A percentile compares a stretch with the other conserved stretches of the same genome.
phyloP scores from a whole-genome alignment of 1,284 basidiomycete species.

The Macrocystidia cucumis region DNA sequence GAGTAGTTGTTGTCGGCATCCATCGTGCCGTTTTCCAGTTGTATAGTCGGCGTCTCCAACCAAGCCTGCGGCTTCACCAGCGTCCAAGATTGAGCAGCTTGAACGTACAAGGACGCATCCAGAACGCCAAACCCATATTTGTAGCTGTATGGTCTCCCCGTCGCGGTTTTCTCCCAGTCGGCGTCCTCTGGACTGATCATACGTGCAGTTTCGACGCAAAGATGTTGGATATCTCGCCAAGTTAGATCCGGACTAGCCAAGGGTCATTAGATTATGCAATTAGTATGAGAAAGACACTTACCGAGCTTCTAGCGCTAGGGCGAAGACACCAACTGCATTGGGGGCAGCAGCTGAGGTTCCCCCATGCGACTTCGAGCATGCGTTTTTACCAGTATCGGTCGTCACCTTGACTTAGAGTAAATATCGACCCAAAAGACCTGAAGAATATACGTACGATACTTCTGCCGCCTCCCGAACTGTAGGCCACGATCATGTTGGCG shows the following conservation, averaged over 20 bases:
- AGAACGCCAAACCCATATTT: conserved; percentile 95
- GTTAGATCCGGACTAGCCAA: conserved; percentile 75
- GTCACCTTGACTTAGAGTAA: conserved; percentile 61
- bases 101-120: conserved; percentile 81
- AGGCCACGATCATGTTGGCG: conserved; percentile 94
- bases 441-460: conserved; percentile 65
- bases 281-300: conserved; percentile 24
- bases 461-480: conserved; percentile 91
- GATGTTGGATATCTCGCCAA: conserved; percentile 96
- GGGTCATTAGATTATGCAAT: neutral
- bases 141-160: conserved; percentile 85
- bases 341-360: conserved; percentile 99
- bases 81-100: conserved; percentile 76
- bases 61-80: conserved; percentile 94
- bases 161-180: conserved; percentile 87
- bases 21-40: conserved; percentile 58
- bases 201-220: conserved; percentile 75
- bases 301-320: conserved; percentile 81
- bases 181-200: conserved; percentile 85
- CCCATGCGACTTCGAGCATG: conserved; percentile 82
- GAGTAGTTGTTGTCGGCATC: conserved; percentile 41
- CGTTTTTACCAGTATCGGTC: conserved; percentile 85
- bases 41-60: conserved; percentile 69
- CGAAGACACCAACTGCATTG: conserved; percentile 87
- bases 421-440: neutral